phyloP scores from a whole-genome alignment of 2,329 filamentous ascomycete species.

The Fusarium sp. region DNA sequence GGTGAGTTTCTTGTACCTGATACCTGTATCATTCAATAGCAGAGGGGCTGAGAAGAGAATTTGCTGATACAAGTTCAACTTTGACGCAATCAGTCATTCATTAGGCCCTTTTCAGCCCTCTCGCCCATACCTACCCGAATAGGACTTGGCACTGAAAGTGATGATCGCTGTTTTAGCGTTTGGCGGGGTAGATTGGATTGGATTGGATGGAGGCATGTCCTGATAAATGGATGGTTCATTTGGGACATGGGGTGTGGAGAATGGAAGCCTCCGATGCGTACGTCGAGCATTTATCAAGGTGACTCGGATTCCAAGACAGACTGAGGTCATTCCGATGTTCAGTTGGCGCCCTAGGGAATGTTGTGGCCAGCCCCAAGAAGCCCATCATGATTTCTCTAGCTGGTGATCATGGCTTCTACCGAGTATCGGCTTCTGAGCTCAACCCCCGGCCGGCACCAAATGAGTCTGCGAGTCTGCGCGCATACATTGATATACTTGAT shows the following conservation, averaged over 20 bases:
- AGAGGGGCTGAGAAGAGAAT: not conserved
- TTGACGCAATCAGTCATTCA: conserved; percentile 18
- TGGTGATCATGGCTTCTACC: not conserved
- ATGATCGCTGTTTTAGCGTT: conserved; percentile 25
- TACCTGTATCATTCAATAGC: not conserved
- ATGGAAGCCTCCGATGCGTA: not conserved
- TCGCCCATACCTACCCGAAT: not conserved
- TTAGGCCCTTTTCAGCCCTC: not conserved
- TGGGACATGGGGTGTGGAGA: conserved; percentile 17
- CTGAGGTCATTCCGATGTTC: no score
- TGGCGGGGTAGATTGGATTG: conserved; percentile 27
- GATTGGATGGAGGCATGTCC: conserved; percentile 30
- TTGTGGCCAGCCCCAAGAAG: no score
- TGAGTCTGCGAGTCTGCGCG: not conserved
- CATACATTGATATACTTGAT: conserved; percentile 1
- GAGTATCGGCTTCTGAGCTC: not conserved
- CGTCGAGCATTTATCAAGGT: no score
- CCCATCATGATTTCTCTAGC: no score
- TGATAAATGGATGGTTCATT: not conserved
- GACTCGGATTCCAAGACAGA: no score
- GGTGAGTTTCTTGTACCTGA: not conserved
- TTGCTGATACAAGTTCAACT: not conserved
- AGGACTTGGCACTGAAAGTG: not conserved
- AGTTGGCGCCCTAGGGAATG: no score
- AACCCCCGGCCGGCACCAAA: not conserved